Conservation (phyloP, 2,329 filamentous ascomycete species). For the Colletotrichum euphorbiae region DNA sequence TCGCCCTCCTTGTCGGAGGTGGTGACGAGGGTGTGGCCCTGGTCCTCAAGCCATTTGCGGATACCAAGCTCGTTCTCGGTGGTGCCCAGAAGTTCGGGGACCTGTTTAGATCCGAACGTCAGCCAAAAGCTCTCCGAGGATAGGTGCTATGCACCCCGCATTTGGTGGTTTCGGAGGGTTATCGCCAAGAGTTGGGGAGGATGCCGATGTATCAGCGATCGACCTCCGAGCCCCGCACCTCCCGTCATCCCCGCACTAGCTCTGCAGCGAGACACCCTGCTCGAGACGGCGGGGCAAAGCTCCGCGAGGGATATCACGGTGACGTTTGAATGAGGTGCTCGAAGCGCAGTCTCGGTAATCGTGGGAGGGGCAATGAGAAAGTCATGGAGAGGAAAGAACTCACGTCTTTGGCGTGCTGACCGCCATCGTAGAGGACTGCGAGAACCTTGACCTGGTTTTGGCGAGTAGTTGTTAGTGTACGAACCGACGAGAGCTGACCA, state of each 20-base stretch:
- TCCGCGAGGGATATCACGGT: conserved; percentile 32
- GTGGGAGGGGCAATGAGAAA: not conserved
- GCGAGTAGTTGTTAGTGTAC: conserved; percentile 64
- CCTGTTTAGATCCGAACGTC: conserved; percentile 53
- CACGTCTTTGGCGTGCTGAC: conserved; percentile 88
- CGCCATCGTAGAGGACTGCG: conserved; percentile 92
- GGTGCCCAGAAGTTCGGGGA: conserved; percentile 88
- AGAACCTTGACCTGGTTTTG: conserved; percentile 88
- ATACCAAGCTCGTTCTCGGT: conserved; percentile 99
- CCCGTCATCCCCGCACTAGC: conserved; percentile 39
- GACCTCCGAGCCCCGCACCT: conserved; percentile 39
- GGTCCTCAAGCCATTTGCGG: conserved; percentile 96
- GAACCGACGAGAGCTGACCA: conserved; percentile 61
- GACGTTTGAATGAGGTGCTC: conserved; percentile 22
- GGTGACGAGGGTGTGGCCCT: conserved; percentile 95
- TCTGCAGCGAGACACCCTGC: conserved; percentile 15
- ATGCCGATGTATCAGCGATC: conserved; percentile 41
- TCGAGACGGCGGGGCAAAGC: conserved; percentile 32
- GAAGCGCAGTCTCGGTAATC: not conserved
- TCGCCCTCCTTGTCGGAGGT: conserved; percentile 98
- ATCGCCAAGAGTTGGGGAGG: conserved; percentile 29
- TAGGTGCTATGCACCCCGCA: conserved; percentile 37
- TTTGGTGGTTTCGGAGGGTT: conserved; percentile 26
- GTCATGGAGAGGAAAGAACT: conserved; percentile 44
- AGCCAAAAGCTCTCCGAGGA: conserved; percentile 21